Base-by-base conservation (phyloP, 164 flowering plant genomes). In the Cinnamomum chago region DNA sequence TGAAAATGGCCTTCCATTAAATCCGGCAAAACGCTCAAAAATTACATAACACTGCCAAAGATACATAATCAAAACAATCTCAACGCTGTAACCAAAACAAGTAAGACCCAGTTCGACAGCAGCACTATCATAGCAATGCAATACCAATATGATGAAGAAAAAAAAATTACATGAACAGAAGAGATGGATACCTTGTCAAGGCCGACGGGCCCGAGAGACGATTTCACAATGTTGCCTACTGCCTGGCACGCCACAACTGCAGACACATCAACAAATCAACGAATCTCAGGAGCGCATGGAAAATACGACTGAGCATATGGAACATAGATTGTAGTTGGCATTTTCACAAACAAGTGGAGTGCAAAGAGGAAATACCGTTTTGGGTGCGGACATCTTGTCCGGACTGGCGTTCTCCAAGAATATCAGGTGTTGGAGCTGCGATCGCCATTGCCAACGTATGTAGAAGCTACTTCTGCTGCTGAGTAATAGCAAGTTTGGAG, bases 331-430 rank as follows among this genome's bases (percentile, higher is more conserved):
- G 14, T n/a, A 6, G n/a, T 2, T 40, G 47, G 47, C 47, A 40
- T 40, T 40, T 40, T 40, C 47, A 40, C 47, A 40, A 40, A 40
- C 11, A 9, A 18, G 22, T 22, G 22, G 17, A 13, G 50, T 62
- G 22, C 22, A 3, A 62, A 27, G 28, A 23, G 15, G 28, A 28
- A 35, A 67, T 85, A 96, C 98, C 98, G 71, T 96, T 96, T 83
- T 96, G 97, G 28, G 99, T 89, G 66, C 98, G 97, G 64, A 96
- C 99, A 73, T 96, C 99, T 81, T 96, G 98, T 51, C 99, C 99
- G 20, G 91, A 90, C 71, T 92, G 97, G 7, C 98, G 92, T 1
- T 94, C 97, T 52, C 99, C 99, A 28, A 88, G 52, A 15, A 96
- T 90, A 76, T 91, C 98, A 23, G 80, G 92, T 28, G 94, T 80